Base-by-base conservation (phyloP, 1,284 basidiomycete species). In the Papiliotrema nemorosa region DNA sequence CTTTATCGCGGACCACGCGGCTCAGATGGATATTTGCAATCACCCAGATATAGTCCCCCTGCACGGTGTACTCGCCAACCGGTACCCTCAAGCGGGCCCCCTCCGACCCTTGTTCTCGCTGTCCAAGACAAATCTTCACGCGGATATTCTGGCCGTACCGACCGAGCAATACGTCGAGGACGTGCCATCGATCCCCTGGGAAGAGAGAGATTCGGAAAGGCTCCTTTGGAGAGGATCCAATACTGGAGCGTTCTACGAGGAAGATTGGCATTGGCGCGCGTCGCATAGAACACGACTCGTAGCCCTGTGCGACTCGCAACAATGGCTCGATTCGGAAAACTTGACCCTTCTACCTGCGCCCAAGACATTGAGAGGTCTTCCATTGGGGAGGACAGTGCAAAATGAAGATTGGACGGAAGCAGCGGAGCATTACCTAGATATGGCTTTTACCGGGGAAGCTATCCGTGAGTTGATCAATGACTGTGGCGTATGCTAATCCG, bases 381-480 rank as follows among this genome's bases (percentile, higher is more conserved):
- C 82, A 3, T 21, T 27, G 33, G 44, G n/a, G 21, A 77, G 79
- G 31, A 85, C 91, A 64, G 76, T 93, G 26, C 84, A 84, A 21
- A 84, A 87, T 36, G 77, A 92, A 42, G 87, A 91, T 70, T 84
- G 92, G 70, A 86, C 87, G 37, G 81, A 84, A 60, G 79, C 94
- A 55, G 88, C 93, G 75, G 82, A 85, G 49, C 79, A 85, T 59
- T 78, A 94, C 60, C 83, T 82, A 57, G 90, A 75, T 57, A 47
- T 73, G 13, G 65, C 57, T 2, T 72, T 73, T 27, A 63, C 67
- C 12, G 67, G 64, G 38, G 27, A 43, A 16, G 64, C 70, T 3
- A 63, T 72, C 21, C 69, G 67, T 68, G 45, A 58, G 69, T 63
- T 6, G 10, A 3, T 24, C 9, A 37, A 27, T 44, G n/a, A 13